A percentile compares a stretch with the other conserved stretches of the same genome.
Conservation (phyloP, 2,329 filamentous ascomycete species). For the Aspergillus caelatus region DNA sequence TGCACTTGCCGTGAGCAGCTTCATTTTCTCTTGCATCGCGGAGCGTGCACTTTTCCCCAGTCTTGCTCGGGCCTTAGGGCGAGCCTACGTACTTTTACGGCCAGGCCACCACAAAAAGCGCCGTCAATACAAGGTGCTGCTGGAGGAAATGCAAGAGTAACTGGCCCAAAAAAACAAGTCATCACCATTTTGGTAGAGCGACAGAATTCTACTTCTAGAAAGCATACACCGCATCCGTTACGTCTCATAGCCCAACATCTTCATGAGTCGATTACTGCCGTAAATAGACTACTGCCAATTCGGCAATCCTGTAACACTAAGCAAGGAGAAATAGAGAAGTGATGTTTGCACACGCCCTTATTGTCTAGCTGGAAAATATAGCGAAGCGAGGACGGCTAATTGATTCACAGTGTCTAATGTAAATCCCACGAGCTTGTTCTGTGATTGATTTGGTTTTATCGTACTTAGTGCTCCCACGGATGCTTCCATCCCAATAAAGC, state of each 20-base stretch:
- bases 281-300: background rate
- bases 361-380: background rate
- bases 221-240: background rate
- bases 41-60: slow-evolving; percentile 72
- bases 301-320: background rate
- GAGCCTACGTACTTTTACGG: slow-evolving; percentile 58
- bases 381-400: background rate
- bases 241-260: background rate
- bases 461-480: slow-evolving; percentile 84
- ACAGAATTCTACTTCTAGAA: background rate
- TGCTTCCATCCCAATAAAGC: slow-evolving; percentile 92
- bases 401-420: background rate
- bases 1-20: slow-evolving; percentile 68
- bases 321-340: background rate
- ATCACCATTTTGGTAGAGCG: background rate
- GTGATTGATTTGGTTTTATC: slow-evolving; percentile 1
- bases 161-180: background rate
- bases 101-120: slow-evolving; percentile 70
- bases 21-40: slow-evolving; percentile 68
- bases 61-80: slow-evolving; percentile 69
- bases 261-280: background rate
- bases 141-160: slow-evolving; percentile 62
- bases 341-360: background rate
- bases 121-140: slow-evolving; percentile 84
- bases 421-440: background rate